phyloP scores from a whole-genome alignment of 352 stramenopile genomes.

The Globisporangium radiosum region DNA sequence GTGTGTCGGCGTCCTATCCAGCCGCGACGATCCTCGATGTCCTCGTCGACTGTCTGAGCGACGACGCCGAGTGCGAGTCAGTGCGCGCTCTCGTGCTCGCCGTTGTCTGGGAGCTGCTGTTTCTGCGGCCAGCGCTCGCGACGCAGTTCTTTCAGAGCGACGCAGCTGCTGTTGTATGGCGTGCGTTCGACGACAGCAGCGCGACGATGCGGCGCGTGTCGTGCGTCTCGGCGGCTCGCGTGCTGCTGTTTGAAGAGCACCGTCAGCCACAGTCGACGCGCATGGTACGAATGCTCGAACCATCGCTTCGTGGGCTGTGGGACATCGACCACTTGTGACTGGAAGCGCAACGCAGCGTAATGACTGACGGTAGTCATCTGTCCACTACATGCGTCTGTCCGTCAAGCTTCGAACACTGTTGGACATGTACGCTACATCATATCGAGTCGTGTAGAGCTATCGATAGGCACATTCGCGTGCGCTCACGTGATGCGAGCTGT shows the following conservation, averaged over 20 bases:
- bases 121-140: constrained; percentile 4
- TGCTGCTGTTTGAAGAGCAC: constrained; percentile 9
- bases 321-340: no score
- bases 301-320: no score
- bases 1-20: background rate
- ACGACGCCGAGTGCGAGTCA: background rate
- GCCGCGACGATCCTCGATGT: constrained; percentile 8
- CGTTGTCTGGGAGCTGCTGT: constrained; percentile 1
- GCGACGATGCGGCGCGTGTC: background rate
- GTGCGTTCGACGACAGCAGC: background rate
- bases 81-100: background rate
- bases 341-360: no score
- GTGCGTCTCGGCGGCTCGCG: background rate
- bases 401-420: background rate
- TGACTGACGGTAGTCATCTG: no score
- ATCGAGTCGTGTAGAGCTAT: no score
- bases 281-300: background rate
- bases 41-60: constrained; percentile 5
- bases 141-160: background rate
- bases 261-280: background rate
- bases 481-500: no score
- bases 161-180: background rate
- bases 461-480: no score
- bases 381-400: no score
- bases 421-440: background rate